Evolutionary conservation across 2,329 filamentous ascomycete genomes (phyloP).

Genomic region (Parastagonospora nodorum): DNA sequence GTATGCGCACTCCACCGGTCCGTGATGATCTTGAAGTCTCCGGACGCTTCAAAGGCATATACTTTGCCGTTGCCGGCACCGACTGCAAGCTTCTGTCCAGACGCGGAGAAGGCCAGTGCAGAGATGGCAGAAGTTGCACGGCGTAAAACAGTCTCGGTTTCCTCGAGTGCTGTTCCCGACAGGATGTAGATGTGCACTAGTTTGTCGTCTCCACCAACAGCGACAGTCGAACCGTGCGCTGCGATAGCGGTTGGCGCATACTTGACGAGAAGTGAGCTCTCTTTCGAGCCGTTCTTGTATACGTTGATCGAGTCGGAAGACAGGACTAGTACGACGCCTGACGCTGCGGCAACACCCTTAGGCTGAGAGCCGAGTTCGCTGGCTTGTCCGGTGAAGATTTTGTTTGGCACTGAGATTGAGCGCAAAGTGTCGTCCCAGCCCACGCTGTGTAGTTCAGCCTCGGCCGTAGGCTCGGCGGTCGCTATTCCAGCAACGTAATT

Average conservation of each 20-base stretch:
- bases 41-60: constrained; percentile 71
- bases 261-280: constrained; percentile 64
- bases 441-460: constrained; percentile 73
- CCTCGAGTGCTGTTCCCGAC: constrained; percentile 62
- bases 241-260: constrained; percentile 74
- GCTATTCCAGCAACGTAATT: constrained; percentile 84
- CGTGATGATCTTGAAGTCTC: constrained; percentile 72
- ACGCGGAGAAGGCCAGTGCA: constrained; percentile 78
- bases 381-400: constrained; percentile 73
- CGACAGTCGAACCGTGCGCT: constrained; percentile 69
- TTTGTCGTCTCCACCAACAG: constrained; percentile 77
- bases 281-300: constrained; percentile 62
- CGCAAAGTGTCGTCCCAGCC: constrained; percentile 94
- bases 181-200: constrained; percentile 75
- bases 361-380: constrained; percentile 78
- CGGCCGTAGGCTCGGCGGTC: constrained; percentile 44
- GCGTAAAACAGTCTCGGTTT: constrained; percentile 60
- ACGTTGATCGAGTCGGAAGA: constrained; percentile 64
- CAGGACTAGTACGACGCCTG: constrained; percentile 58
- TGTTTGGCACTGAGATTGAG: constrained; percentile 73
- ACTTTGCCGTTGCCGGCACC: constrained; percentile 89
- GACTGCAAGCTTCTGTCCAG: constrained; percentile 77
- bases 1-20: constrained; percentile 79
- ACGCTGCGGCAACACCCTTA: constrained; percentile 68
- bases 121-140: constrained; percentile 76